Percentiles rank a stretch among this genome's conserved stretches.
phyloP scores from a whole-genome alignment of 257 asterid species.

The Rehmannia glutinosa region DNA sequence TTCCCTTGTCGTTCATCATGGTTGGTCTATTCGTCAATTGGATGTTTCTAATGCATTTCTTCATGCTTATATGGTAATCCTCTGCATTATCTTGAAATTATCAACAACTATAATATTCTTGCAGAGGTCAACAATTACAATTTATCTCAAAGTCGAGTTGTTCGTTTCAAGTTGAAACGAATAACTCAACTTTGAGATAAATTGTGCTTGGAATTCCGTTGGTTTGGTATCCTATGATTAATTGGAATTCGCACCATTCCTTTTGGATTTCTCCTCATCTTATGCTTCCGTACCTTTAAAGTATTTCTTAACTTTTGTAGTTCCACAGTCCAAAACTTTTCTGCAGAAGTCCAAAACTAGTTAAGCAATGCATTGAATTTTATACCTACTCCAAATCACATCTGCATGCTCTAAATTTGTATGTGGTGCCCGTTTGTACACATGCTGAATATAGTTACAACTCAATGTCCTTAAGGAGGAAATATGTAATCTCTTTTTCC shows the following conservation, averaged over 20 bases:
- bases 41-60: no score
- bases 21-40: no score
- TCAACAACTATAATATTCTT: no score
- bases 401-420: neutral
- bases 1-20: no score
- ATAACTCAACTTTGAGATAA: neutral
- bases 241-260: neutral
- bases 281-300: neutral
- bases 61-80: no score
- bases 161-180: neutral
- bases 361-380: neutral
- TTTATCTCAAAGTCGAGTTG: no score
- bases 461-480: conserved; percentile 3
- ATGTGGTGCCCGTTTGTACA: neutral
- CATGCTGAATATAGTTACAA: neutral
- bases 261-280: neutral
- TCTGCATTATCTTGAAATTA: no score
- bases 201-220: neutral
- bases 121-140: no score
- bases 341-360: neutral
- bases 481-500: neutral
- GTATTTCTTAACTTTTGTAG: no score
- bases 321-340: no score
- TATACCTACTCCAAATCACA: neutral
- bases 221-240: conserved; percentile 8